A percentile compares a stretch with the other conserved stretches of the same genome.
These are phyloP conservation scores for Penicillium decumbens DNA, from an alignment of 2,329 filamentous ascomycete genomes.

Conservation along the genomic window DNA sequence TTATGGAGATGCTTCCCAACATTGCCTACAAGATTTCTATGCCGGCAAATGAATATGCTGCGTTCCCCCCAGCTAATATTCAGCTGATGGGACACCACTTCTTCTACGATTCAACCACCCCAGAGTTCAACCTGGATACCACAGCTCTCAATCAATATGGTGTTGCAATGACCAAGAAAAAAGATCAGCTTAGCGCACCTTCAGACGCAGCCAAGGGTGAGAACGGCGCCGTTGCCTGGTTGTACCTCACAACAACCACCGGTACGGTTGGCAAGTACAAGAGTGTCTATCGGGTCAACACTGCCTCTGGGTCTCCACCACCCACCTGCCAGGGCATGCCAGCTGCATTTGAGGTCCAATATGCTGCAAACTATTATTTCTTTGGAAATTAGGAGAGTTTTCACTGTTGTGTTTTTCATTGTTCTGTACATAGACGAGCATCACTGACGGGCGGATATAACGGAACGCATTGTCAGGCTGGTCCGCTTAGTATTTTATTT, in stretches of 20 bases:
- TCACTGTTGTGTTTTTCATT: background rate
- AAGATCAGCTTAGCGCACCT: slow-evolving; percentile 60
- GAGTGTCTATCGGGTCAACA: slow-evolving; percentile 78
- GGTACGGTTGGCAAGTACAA: slow-evolving; percentile 60
- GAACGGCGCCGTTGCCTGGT: slow-evolving; percentile 70
- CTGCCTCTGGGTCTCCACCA: slow-evolving; percentile 74
- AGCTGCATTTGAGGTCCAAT: slow-evolving; percentile 66
- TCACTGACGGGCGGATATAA: slow-evolving; percentile 3
- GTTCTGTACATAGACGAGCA: slow-evolving; percentile 16
- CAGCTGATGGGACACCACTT: slow-evolving; percentile 72
- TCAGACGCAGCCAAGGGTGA: slow-evolving; percentile 55
- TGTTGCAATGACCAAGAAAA: slow-evolving; percentile 60
- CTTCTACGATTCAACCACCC: slow-evolving; percentile 66
- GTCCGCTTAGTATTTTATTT: slow-evolving; percentile 7
- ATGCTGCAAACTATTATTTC: slow-evolving; percentile 75
- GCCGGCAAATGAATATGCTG: slow-evolving; percentile 32
- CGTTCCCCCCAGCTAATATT: slow-evolving; percentile 54
- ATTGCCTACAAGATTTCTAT: slow-evolving; percentile 66
- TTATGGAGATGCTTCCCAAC: slow-evolving; percentile 61
- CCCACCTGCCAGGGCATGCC: slow-evolving; percentile 64
- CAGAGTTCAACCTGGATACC: slow-evolving; percentile 75
- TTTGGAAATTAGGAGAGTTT: slow-evolving; percentile 30
- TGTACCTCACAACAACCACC: slow-evolving; percentile 58
- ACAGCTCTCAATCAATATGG: slow-evolving; percentile 46
- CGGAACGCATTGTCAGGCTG: slow-evolving; percentile 6